Evolutionary conservation across 768 basidiomycete genomes (phyloP).

Genomic region (Termitomyces sp.): DNA sequence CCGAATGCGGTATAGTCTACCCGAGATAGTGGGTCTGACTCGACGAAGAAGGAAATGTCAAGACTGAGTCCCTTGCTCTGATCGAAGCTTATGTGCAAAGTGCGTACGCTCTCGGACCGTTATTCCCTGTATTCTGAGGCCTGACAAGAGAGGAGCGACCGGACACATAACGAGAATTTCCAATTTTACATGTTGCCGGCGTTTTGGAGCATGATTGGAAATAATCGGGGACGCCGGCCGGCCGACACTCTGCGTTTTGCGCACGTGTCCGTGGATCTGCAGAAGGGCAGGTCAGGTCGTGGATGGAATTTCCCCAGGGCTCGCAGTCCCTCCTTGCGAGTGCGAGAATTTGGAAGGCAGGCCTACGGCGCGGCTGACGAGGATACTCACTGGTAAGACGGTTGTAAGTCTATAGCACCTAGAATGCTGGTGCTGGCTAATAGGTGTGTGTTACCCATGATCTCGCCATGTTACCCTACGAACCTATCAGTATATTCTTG

Average conservation of each 20-base stretch:
- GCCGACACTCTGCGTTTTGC: neutral
- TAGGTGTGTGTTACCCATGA: neutral
- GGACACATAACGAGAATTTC: neutral
- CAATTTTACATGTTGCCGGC: neutral
- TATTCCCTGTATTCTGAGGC: neutral
- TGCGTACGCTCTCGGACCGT: neutral
- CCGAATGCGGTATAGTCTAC: slow-evolving; percentile 8
- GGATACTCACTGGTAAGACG: neutral
- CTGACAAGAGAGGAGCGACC: neutral
- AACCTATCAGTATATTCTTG: neutral
- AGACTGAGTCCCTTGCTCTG: neutral
- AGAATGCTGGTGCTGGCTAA: neutral
- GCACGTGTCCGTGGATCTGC: neutral
- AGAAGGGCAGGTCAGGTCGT: neutral
- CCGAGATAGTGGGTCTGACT: slow-evolving; percentile 9
- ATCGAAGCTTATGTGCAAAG: slow-evolving; percentile 1
- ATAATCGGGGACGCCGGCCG: neutral
- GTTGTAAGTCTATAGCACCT: neutral
- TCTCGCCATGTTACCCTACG: neutral
- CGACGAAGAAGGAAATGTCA: slow-evolving; percentile 5
- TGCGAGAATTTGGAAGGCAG: no score
- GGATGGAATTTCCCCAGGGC: neutral
- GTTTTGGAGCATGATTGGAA: neutral
- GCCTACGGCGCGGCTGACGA: neutral
- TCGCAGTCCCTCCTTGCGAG: neutral